A percentile compares a stretch with the other conserved stretches of the same genome.
Evolutionary conservation across 148 eudicot species (phyloP).

Genomic region (Rhododendron williamsianum): DNA sequence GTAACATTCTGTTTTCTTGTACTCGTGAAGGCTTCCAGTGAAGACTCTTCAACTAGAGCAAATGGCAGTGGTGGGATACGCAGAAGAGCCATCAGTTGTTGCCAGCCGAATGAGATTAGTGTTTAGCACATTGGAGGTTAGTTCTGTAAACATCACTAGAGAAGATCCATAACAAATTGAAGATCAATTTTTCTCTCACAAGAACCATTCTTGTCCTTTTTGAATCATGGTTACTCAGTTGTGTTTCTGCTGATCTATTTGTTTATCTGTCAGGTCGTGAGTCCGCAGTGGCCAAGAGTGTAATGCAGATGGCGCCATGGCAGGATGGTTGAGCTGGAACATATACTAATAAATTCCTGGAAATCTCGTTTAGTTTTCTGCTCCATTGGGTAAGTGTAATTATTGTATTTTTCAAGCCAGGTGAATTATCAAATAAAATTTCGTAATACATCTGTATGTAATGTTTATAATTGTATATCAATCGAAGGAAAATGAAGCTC

Average conservation of each 20-base stretch:
- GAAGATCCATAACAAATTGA: not conserved
- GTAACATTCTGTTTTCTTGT: not conserved
- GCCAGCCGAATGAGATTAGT: constrained; percentile 94
- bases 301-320: constrained; percentile 12
- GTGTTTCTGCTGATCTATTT: not conserved
- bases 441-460: not conserved
- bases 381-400: not conserved
- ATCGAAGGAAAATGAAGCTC: not conserved
- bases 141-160: not conserved
- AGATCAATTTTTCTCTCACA: not conserved
- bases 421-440: not conserved
- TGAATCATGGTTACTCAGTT: not conserved
- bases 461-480: not conserved
- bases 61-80: constrained; percentile 72
- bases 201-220: not conserved
- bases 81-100: constrained; percentile 88
- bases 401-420: not conserved
- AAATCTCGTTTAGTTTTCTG: not conserved
- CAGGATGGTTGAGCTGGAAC: not conserved
- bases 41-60: constrained; percentile 97
- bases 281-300: constrained; percentile 93
- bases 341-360: not conserved
- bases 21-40: constrained; percentile 76
- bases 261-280: constrained; percentile 59
- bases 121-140: constrained; percentile 92